Conservation (phyloP, 1,284 basidiomycete species). For the Austropuccinia psidii region DNA sequence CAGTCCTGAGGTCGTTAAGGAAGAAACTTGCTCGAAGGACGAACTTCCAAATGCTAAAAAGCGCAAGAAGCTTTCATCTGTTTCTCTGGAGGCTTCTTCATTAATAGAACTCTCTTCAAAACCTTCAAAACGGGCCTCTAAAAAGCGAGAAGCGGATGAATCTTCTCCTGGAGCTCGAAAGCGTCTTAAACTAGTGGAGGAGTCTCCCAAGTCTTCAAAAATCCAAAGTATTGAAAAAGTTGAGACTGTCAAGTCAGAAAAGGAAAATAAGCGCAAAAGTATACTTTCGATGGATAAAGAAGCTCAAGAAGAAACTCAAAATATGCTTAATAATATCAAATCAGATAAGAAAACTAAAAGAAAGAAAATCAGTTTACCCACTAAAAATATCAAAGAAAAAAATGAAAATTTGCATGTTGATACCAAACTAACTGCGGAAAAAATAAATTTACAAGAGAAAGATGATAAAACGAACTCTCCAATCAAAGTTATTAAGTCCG, state of each 20-base stretch:
- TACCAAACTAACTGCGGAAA: background rate
- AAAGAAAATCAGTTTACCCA: too few species aligned
- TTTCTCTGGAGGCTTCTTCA: background rate
- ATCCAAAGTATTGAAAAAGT: background rate
- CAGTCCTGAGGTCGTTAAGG: background rate
- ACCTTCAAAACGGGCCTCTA: background rate
- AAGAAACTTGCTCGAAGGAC: background rate
- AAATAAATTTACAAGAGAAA: background rate
- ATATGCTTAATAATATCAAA: too few species aligned
- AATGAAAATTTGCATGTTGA: background rate
- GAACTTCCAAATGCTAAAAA: too few species aligned
- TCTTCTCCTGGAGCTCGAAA: background rate
- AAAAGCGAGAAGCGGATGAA: background rate
- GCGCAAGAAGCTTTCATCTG: background rate
- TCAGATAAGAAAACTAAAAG: too few species aligned
- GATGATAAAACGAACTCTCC: background rate
- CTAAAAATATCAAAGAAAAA: too few species aligned
- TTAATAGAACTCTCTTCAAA: background rate
- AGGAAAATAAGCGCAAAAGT: background rate
- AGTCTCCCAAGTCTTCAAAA: background rate
- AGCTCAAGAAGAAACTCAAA: too few species aligned
- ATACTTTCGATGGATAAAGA: too few species aligned
- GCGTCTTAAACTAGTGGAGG: background rate
- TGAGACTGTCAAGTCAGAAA: background rate
- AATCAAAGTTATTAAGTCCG: too few species aligned